Evolutionary conservation across 768 basidiomycete genomes (phyloP), one percentile per base, ranked within the genome.

Genomic region (Collybiopsis confluens): DNA sequence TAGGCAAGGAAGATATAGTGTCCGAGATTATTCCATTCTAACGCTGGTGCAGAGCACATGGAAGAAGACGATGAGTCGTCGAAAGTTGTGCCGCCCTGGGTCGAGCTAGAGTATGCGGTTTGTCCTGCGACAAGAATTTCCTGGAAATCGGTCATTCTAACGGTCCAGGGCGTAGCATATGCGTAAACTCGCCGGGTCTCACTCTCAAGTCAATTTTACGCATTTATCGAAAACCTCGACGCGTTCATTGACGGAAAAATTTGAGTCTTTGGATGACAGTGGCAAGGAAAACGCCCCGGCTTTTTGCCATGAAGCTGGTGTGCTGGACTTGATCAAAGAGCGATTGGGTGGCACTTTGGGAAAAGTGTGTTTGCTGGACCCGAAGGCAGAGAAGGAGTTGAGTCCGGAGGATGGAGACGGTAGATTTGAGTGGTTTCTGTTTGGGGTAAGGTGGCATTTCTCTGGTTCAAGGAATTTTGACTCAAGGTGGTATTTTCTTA

Each of bases 321-420:
- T 93, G 0, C 62, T 83, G 20, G 76, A 84, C 2, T 69, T 89
- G n/a, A 80, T 93, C 68, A 69, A 76, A 45, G 41, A 56, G 41
- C 33, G 52, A 59, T 23, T 59, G 16, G 61, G 61, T 2, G 71
- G 58, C 36, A 66, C 60, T 51, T 74, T 85, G 3, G 75, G 82
- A 0, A 78, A 78, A 60, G 88, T 97, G 9, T 99, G 97, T 63
- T 72, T 99, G 15, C 79, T 99, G n/a, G 97, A 99, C 65, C 97
- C 97, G 1, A 90, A 86, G 64, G 94, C 94, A 0, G 73, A 82
- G 49, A 67, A 73, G 49, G 78, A 70, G 52, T 76, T 98, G 10
- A 70, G 79, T 0, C 92, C 94, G 0, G 80, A 81, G 48, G 96
- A 98, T 62, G 86, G 83, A 1, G 79, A 85, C 54, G 82, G 82